Evolutionary conservation across 176 grass and related monocot species (phyloP).

Genomic region (Musa schizocarpa): DNA sequence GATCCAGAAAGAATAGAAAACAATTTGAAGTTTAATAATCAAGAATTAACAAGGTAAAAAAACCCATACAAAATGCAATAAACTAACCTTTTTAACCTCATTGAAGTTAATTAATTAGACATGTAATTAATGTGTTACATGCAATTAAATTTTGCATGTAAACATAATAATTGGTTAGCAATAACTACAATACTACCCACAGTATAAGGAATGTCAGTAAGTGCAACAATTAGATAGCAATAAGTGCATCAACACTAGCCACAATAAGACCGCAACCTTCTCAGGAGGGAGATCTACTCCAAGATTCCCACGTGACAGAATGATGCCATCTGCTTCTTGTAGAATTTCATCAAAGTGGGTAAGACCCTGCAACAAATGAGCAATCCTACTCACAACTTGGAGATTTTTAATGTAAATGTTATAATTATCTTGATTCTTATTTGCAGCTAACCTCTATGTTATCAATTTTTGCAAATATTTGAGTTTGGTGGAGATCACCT

Average conservation of each 20-base stretch:
- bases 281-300: conserved; percentile 97
- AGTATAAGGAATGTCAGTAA: background rate
- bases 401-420: background rate
- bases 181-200: background rate
- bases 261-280: conserved; percentile 36
- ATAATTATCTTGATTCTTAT: background rate
- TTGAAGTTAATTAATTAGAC: no score
- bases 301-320: conserved; percentile 87
- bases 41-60: no score
- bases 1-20: no score
- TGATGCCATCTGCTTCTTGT: conserved; percentile 82
- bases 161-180: background rate
- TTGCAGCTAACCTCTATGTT: conserved; percentile 69
- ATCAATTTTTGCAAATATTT: conserved; percentile 98
- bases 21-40: no score
- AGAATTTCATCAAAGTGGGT: conserved; percentile 98
- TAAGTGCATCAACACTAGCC: background rate
- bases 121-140: no score
- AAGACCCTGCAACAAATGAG: conserved; percentile 58
- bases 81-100: no score
- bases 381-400: background rate
- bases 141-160: no score
- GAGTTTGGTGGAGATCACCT: conserved; percentile 87
- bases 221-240: background rate
- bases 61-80: no score